Base-by-base conservation (phyloP, 2,329 filamentous ascomycete genomes). In the Fusarium lyarnte region DNA sequence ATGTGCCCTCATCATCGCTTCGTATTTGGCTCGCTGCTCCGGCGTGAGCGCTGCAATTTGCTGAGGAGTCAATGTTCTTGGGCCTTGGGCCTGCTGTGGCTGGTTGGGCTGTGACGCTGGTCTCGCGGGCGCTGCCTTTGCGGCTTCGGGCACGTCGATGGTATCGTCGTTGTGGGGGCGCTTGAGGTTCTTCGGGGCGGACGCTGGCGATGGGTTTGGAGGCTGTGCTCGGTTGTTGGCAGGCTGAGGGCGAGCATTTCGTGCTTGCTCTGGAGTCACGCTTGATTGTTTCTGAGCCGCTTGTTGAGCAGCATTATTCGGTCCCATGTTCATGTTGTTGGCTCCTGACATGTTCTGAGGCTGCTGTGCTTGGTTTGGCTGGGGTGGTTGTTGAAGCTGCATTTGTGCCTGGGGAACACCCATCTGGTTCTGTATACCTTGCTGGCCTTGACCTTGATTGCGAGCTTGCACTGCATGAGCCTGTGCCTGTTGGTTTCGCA, bases 371-470 rank as follows among this genome's bases (percentile, higher is more conserved):
- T 80, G 79, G 49, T 70, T 78, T 75, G 71, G 75, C 70, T 90
- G 88, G 83, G 65, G 61, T 49, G 84, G 85, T 64, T 87, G 87
- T 66, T 88, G 88, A 13, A 88, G 81, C 64, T 88, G 86, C 70
- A 87, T 87, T 61, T 87, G 87, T 6, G 83, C 83, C 70, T 85
- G 87, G 54, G 86, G 86, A 6, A 81, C 78, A 33, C 85, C 11
- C 78, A 86, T 83, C 29, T 83, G 83, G 31, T 79, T 81, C 66
- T 83, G 79, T 8, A 77, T 78, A 39, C 79, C 78, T 53, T 60
- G 72, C 46, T 81, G 79, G 27, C 55, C 52, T 33, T 53, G 82
- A 8, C 78, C 82, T 43, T 83, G 66, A 13, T 42, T 65, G 5
- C 74, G 82, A 21, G 78, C 79, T 19, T 78, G 81, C 33, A 74